Evolutionary conservation across 2,329 filamentous ascomycete species (phyloP).

Genomic region (Westerdykella ornata): DNA sequence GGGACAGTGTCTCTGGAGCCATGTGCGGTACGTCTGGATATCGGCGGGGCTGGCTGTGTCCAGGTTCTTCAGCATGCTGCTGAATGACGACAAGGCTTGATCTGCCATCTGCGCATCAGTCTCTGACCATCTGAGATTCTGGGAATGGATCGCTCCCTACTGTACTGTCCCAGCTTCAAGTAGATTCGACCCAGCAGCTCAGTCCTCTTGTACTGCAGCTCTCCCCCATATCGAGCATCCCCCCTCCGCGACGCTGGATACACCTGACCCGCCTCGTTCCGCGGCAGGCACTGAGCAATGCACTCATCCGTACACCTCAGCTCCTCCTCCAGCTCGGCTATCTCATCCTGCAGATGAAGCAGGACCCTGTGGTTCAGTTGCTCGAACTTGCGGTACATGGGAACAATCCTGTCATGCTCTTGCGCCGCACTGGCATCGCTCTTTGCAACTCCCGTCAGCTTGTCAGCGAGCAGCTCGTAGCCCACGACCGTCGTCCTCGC

Average conservation of each 20-base stretch:
- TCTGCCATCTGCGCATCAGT: slow-evolving; percentile 9
- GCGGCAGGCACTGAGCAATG: slow-evolving; percentile 40
- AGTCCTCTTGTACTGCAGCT: slow-evolving; percentile 55
- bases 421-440: slow-evolving; percentile 9
- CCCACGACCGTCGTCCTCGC: slow-evolving; percentile 29
- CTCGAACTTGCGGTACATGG: slow-evolving; percentile 78
- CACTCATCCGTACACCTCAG: slow-evolving; percentile 62
- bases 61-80: slow-evolving; percentile 47
- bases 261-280: slow-evolving; percentile 20
- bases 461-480: slow-evolving; percentile 36
- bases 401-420: slow-evolving; percentile 30
- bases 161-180: slow-evolving; percentile 62
- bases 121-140: not conserved
- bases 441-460: slow-evolving; percentile 27
- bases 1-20: slow-evolving; percentile 49
- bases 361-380: slow-evolving; percentile 74
- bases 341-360: slow-evolving; percentile 77
- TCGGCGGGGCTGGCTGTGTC: slow-evolving; percentile 48
- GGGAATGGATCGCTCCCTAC: slow-evolving; percentile 41
- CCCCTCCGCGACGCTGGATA: slow-evolving; percentile 55
- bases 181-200: slow-evolving; percentile 58
- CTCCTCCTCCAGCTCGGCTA: slow-evolving; percentile 72
- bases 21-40: slow-evolving; percentile 49
- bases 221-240: slow-evolving; percentile 49
- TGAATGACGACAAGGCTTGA: slow-evolving; percentile 55